Evolutionary conservation across 768 basidiomycete species (phyloP), one percentile per base, ranked within the genome.

Genomic region (Suillus subluteus): DNA sequence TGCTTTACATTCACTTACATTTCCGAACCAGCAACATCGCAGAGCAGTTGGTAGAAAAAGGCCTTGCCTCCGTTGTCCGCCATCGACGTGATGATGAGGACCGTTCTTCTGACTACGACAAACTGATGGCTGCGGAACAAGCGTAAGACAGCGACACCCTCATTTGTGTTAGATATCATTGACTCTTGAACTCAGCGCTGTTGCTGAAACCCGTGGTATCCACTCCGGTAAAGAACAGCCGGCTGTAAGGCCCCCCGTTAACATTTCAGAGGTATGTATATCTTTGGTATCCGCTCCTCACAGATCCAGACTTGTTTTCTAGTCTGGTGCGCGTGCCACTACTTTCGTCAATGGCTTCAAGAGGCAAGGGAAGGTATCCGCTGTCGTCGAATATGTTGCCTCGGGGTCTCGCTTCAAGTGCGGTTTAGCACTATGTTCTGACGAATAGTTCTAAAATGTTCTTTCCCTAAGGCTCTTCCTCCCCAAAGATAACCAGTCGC

Each of bases 31-130:
- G 94, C 63, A 98, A 98, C 74, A 82, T 99, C 62, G 92, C 96
- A 0, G 96, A 97, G 73, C 92, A 95, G 74, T 80, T 99, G 41
- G 88, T 98, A 62, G 98, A 98, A 74, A 95, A 95, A 73, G 97
- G 98, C 58, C 80, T 97, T 38, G 94, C 95, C 4, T 91, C 88
- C 65, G 91, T 92, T 12, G 88, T 99, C 35, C 89, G 97, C 56
- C 97, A 99, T 79, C 92, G 90, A 73, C 88, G 94, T 26, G 96
- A 97, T 71, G 97, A 99, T 73, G 97, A 99, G 77, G 93, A 96
- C 72, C 87, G 96, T 58, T 96, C 96, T n/a, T 85, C 91, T 7
- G 97, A 98, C 74, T 95, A 95, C 70, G 98, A 99, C 80, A 96
- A 95, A 80, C 82, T 99, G 54, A 95, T 98, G 86, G 88, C 90